These are phyloP conservation scores for Sesbania bispinosa DNA, from an alignment of 306 rosid genomes.

Conservation along the genomic window DNA sequence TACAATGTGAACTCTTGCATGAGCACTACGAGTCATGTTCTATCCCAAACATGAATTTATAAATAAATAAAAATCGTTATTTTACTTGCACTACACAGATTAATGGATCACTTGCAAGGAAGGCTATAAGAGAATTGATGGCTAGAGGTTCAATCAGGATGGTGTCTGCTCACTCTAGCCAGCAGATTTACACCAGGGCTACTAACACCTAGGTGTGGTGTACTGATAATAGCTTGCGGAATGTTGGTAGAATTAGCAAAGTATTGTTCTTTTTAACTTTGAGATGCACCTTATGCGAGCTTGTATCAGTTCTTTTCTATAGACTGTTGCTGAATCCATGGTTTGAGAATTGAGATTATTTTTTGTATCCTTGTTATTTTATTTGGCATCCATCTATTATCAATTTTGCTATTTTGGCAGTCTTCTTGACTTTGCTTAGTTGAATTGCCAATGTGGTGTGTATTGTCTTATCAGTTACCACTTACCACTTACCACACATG, in stretches of 20 bases:
- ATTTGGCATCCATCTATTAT: slow-evolving; percentile 7
- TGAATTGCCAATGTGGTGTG: not conserved
- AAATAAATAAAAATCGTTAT: not conserved
- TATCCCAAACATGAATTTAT: not conserved
- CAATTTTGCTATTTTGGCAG: not conserved
- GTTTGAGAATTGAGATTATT: not conserved
- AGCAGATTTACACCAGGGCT: slow-evolving; percentile 72
- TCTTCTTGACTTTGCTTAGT: not conserved
- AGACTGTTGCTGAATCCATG: slow-evolving; percentile 11
- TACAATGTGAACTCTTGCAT: not conserved
- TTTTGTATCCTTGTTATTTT: slow-evolving; percentile 2
- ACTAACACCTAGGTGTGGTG: slow-evolving; percentile 50
- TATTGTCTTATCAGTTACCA: no score
- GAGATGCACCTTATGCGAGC: slow-evolving; percentile 7
- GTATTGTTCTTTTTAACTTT: slow-evolving; percentile 26
- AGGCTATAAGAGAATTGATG: slow-evolving; percentile 62
- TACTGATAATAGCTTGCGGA: not conserved
- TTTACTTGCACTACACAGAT: slow-evolving; percentile 32
- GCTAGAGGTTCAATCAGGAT: slow-evolving; percentile 60
- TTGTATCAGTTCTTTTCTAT: not conserved
- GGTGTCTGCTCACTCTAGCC: slow-evolving; percentile 61
- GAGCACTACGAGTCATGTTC: not conserved
- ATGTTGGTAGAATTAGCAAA: slow-evolving; percentile 17
- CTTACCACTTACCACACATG: no score
- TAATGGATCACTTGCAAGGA: slow-evolving; percentile 67